phyloP scores from a whole-genome alignment of 2,329 filamentous ascomycete species.

The Alternaria triticina region DNA sequence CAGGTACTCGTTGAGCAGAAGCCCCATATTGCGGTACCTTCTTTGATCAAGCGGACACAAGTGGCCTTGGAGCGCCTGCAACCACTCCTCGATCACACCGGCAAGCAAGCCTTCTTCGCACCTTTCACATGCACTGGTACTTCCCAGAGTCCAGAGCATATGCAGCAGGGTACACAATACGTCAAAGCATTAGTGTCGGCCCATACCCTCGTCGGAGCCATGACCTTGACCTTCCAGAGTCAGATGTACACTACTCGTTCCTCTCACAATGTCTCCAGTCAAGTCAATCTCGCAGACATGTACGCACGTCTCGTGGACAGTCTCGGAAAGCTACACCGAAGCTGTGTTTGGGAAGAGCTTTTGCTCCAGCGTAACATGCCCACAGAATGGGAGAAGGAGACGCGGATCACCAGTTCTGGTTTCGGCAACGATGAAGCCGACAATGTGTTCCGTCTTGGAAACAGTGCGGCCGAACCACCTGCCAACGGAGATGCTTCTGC shows the following conservation, averaged over 20 bases:
- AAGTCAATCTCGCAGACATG: conserved; percentile 83
- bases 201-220: conserved; percentile 76
- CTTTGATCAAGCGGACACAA: conserved; percentile 77
- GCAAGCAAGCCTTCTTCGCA: conserved; percentile 70
- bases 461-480: conserved; percentile 26
- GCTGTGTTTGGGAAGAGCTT: conserved; percentile 85
- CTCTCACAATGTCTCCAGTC: conserved; percentile 69
- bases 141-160: conserved; percentile 43
- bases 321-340: conserved; percentile 78
- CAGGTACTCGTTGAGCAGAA: conserved; percentile 80
- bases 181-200: conserved; percentile 79
- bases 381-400: conserved; percentile 64
- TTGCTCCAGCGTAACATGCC: conserved; percentile 76
- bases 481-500: conserved; percentile 18
- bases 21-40: conserved; percentile 80
- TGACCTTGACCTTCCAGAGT: conserved; percentile 74
- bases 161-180: conserved; percentile 72
- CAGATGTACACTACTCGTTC: conserved; percentile 69
- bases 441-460: conserved; percentile 46
- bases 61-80: conserved; percentile 70
- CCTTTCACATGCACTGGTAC: conserved; percentile 57
- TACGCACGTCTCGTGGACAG: conserved; percentile 76
- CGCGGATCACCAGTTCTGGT: conserved; percentile 50
- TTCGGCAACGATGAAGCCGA: conserved; percentile 51
- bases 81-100: conserved; percentile 65